These are phyloP conservation scores for Saposhnikovia divaricata DNA, from an alignment of 129 eudicot genomes.

Conservation along the genomic window DNA sequence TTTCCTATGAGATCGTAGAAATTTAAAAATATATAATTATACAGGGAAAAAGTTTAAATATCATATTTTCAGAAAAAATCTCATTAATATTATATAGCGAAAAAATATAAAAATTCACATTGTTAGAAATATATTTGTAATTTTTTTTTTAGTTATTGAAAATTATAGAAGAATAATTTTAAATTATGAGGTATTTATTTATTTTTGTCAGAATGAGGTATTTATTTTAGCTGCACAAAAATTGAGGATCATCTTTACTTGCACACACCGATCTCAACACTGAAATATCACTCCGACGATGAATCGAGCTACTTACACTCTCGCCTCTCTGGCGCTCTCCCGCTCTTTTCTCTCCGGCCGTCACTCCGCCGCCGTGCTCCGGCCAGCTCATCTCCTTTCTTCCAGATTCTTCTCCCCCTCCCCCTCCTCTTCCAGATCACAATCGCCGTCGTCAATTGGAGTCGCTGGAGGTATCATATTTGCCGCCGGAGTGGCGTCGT, in stretches of 20 bases:
- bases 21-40: no score
- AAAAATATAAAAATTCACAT: no score
- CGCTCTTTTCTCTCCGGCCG: constrained; percentile 16
- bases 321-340: constrained; percentile 25
- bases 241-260: neutral
- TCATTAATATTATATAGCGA: no score
- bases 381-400: constrained; percentile 22
- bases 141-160: no score
- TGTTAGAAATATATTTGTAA: no score
- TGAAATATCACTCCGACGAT: constrained; percentile 4
- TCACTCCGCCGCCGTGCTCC: constrained; percentile 29
- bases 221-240: no score
- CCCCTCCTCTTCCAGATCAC: neutral
- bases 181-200: no score
- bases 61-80: no score
- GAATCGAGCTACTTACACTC: constrained; percentile 37
- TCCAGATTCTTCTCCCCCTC: constrained; percentile 24
- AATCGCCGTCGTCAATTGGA: constrained; percentile 20
- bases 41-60: no score
- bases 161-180: no score
- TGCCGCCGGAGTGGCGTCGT: constrained; percentile 19
- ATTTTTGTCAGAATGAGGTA: no score
- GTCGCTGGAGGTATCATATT: constrained; percentile 11
- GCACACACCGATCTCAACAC: neutral
- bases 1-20: no score